phyloP scores from a whole-genome alignment of 345 rosid species.

The Lepidium didymum region DNA sequence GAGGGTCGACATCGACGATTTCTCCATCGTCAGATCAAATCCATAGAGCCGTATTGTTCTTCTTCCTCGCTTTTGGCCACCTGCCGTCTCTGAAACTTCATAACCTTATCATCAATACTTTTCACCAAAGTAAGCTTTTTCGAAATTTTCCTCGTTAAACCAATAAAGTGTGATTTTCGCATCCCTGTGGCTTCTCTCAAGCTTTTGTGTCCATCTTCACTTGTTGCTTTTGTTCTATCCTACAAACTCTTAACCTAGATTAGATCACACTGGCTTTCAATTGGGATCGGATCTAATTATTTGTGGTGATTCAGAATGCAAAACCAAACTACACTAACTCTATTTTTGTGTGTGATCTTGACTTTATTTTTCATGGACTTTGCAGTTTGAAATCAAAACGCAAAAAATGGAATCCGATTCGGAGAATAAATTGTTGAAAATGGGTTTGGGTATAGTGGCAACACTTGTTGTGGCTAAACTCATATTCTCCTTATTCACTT shows the following conservation, averaged over 20 bases:
- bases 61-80: background rate
- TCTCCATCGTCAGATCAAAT: constrained; percentile 8
- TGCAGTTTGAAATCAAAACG: background rate
- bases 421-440: constrained; percentile 52
- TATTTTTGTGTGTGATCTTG: background rate
- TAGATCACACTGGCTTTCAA: constrained; percentile 13
- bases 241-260: background rate
- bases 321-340: background rate
- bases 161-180: background rate
- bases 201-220: background rate
- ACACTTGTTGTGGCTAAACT: constrained; percentile 73
- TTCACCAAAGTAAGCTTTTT: constrained; percentile 4
- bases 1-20: background rate
- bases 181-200: too few species aligned
- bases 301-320: background rate
- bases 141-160: background rate
- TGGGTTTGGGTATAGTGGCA: constrained; percentile 51
- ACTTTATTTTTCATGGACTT: background rate
- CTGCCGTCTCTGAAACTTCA: background rate
- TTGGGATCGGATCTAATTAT: constrained; percentile 5
- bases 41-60: background rate
- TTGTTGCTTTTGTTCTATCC: background rate
- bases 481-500: constrained; percentile 43
- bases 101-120: background rate
- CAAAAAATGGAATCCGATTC: constrained; percentile 32